Base-by-base conservation (phyloP, 768 basidiomycete genomes). In the Boletus sp. region DNA sequence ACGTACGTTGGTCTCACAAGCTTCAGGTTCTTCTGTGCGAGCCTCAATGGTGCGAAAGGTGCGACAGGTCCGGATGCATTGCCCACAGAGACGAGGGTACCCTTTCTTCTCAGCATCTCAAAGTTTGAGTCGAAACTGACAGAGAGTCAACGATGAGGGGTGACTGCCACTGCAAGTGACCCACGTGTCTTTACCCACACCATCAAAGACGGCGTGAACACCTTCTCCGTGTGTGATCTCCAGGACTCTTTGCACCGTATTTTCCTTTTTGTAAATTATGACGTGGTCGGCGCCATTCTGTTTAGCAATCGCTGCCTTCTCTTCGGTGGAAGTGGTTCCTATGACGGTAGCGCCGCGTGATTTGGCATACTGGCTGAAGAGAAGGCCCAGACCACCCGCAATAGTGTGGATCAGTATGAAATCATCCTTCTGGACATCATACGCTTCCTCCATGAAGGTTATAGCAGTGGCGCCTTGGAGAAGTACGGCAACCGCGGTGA, bases 181-280 rank as follows among this genome's bases (percentile, higher is more conserved):
- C 56, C 73, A 95, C 83, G 94, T 98, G 70, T 93, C 90, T 76
- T 91, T 95, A 2, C 96, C 96, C n/a, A 99, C 93, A 30, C 96
- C 96, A 65, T 99, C 96, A 65, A 89, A 96, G 24, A 93, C 82
- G 15, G 84, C 95, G 59, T 96, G 83, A 5, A 94, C 90, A 15
- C 92, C 91, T 62, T 85, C 79, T 7, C 90, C 90, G 41, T 83
- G 83, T 0, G 92, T 93, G 52, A 93, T 72, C 64, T 89, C 85
- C 52, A 87, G 69, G 15, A 91, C 90, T 45, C 85, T 80, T 61
- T 87, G 67, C 11, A 91, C 87, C 0, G 87, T 87, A 57, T 92
- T 81, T 65, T 92, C 90, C 46, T 80, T 76, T 11, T 81, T 82
- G 72, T 93, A 94, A 40, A 94, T 70, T 58, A 98, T 86, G 48